Evolutionary conservation across 192 early-diverging fungal genomes (phyloP).

Genomic region (Umbelopsis vinacea): DNA sequence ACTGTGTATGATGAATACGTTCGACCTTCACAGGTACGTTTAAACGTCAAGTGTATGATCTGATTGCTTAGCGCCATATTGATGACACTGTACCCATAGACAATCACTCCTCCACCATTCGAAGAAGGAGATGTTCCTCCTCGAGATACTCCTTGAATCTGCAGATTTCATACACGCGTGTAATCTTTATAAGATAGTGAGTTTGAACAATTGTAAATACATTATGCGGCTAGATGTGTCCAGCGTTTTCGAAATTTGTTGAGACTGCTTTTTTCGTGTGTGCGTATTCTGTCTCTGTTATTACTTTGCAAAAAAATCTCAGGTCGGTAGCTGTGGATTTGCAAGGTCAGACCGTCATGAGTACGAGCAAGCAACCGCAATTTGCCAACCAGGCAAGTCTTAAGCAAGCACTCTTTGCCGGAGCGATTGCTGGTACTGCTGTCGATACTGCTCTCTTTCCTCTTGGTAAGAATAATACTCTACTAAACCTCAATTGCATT

Average conservation of each 20-base stretch:
- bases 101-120: background rate
- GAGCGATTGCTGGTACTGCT: slow-evolving; percentile 88
- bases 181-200: no score
- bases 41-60: no score
- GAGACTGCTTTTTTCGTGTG: background rate
- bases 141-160: background rate
- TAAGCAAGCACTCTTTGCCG: slow-evolving; percentile 69
- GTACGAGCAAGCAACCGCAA: slow-evolving; percentile 24
- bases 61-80: background rate
- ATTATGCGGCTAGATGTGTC: background rate
- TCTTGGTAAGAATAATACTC: slow-evolving; percentile 45
- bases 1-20: slow-evolving; percentile 74
- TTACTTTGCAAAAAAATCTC: background rate
- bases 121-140: slow-evolving; percentile 3
- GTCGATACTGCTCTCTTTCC: slow-evolving; percentile 95
- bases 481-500: background rate
- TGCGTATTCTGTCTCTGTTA: background rate
- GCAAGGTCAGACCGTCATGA: slow-evolving; percentile 3
- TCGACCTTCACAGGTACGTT: slow-evolving; percentile 20
- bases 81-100: background rate
- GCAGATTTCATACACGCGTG: no score
- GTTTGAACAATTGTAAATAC: background rate
- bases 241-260: background rate
- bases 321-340: background rate
- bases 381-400: slow-evolving; percentile 34